Evolutionary conservation across 2,329 filamentous ascomycete species (phyloP), one percentile per base, ranked within the genome.

Genomic region (Colletotrichum sp.): DNA sequence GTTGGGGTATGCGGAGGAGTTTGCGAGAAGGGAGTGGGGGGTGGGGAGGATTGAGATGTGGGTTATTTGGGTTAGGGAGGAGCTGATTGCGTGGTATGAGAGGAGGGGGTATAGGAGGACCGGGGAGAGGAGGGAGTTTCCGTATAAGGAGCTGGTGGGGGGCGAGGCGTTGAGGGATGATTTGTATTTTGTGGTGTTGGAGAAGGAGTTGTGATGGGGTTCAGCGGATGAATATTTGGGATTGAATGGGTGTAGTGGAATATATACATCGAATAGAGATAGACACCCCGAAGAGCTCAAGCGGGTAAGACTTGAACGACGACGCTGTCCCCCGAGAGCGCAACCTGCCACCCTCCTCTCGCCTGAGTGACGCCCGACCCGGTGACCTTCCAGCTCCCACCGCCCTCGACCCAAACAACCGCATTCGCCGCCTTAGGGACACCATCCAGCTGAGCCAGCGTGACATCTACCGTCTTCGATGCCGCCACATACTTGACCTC

Each of bases 1-100:
- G 18, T 81, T 90, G 18, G 81, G 78, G 2, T 79, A 82, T 49
- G 88, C 87, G 0, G 88, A 90, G 80, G 77, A 75, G 13, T 84
- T 84, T 76, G 85, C 84, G 0, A 80, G 78, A 34, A 72, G 79
- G 60, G 78, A 78, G 63, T 85, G 85, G 81, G 84, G 83, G 0
- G 82, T 81, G 0, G 34, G 55, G 1, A 79, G 77, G 69, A 80
- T 90, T 81, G 87, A 88, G 77, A 86, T 90, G 85, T 79, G 75
- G 9, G 88, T 89, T 49, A 85, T 90, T 36, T 86, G 83, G 83
- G 81, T 81, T 16, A 79, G 88, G 13, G 75, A 81, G 1, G 88
- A 89, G 79, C 80, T 90, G 60, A 85, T 89, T 62, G 79, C 81
- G 21, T 90, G 87, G 85, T 90, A 90, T 71, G 62, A 82, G 9